These are phyloP conservation scores for Thuja plicata DNA, from an alignment of 83 land plant species.

Conservation along the genomic window DNA sequence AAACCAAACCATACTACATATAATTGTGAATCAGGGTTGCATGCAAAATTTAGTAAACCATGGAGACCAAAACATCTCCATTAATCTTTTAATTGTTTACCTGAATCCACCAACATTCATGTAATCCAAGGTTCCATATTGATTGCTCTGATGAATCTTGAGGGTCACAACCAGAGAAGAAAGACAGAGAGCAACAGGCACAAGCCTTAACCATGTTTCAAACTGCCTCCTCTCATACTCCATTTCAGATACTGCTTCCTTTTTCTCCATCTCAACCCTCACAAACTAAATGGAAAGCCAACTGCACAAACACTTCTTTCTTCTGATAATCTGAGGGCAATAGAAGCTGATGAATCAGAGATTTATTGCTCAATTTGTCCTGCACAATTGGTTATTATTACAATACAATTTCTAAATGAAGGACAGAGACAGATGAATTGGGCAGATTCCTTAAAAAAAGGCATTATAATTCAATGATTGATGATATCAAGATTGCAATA, in stretches of 20 bases:
- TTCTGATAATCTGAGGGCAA: too few species aligned
- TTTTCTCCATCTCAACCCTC: neutral
- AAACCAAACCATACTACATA: too few species aligned
- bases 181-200: constrained; percentile 46
- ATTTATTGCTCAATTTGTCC: too few species aligned
- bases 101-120: constrained; percentile 48
- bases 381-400: too few species aligned
- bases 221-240: neutral
- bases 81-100: constrained; percentile 7
- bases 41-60: neutral
- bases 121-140: constrained; percentile 52
- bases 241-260: constrained; percentile 13
- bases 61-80: neutral
- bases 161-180: constrained; percentile 53
- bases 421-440: too few species aligned
- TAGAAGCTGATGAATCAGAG: too few species aligned
- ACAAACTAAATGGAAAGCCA: neutral
- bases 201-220: constrained; percentile 44
- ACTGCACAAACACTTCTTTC: neutral
- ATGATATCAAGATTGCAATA: too few species aligned
- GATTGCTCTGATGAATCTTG: constrained; percentile 40
- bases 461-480: too few species aligned
- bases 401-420: too few species aligned
- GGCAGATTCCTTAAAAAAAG: too few species aligned
- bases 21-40: too few species aligned